Conservation (phyloP, 2,329 filamentous ascomycete species). For the Apiospora phragmitis region DNA sequence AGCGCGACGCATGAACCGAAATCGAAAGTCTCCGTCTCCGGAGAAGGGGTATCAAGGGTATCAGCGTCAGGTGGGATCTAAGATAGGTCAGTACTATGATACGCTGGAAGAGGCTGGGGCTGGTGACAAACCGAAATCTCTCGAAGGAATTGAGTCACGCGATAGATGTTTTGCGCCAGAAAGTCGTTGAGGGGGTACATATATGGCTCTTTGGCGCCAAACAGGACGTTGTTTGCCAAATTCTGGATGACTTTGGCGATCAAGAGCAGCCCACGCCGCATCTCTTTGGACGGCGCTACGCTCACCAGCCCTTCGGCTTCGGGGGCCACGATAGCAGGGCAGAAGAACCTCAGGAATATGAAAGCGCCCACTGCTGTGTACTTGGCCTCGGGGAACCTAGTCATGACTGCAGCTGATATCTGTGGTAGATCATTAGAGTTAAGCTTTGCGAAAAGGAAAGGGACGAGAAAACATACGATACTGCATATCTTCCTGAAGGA, state of each 20-base stretch:
- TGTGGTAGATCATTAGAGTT: constrained; percentile 24
- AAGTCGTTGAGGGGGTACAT: constrained; percentile 73
- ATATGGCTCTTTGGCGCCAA: constrained; percentile 71
- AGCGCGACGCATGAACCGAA: constrained; percentile 71
- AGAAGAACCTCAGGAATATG: constrained; percentile 72
- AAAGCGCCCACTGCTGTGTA: constrained; percentile 73
- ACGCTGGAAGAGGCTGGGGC: neutral
- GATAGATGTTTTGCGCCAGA: constrained; percentile 66
- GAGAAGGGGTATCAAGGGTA: constrained; percentile 39
- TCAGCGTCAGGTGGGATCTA: constrained; percentile 51
- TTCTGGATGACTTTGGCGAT: constrained; percentile 74
- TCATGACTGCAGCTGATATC: constrained; percentile 64
- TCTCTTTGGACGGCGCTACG: constrained; percentile 63
- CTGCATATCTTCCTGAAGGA: constrained; percentile 68
- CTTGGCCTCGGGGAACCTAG: constrained; percentile 67
- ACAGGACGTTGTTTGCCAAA: constrained; percentile 70
- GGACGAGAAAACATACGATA: constrained; percentile 49
- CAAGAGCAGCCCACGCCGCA: constrained; percentile 66
- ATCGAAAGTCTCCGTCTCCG: constrained; percentile 57
- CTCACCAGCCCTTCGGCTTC: constrained; percentile 67
- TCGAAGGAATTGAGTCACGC: constrained; percentile 65
- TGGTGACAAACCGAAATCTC: constrained; percentile 60
- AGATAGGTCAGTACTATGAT: constrained; percentile 19
- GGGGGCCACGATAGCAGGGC: constrained; percentile 70
- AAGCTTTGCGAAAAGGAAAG: constrained; percentile 7